These are phyloP conservation scores for Psilocybe mexicana DNA, from an alignment of 1,284 basidiomycete genomes.

Conservation along the genomic window DNA sequence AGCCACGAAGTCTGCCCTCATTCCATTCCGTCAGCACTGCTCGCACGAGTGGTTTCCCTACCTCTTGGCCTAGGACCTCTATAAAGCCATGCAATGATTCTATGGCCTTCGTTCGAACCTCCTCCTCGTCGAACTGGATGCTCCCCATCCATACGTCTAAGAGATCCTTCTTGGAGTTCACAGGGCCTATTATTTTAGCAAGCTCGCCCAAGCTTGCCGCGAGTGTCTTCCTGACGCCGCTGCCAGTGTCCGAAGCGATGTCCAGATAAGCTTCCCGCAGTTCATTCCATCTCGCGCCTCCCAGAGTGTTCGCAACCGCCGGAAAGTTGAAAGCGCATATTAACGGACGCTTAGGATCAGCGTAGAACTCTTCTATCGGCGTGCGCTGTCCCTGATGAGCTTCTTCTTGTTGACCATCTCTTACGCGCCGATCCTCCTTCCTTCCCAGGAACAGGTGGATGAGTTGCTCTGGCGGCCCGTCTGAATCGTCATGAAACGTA, in stretches of 20 bases:
- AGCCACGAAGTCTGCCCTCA: conserved; percentile 64
- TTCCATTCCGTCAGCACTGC: conserved; percentile 66
- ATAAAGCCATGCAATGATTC: conserved; percentile 67
- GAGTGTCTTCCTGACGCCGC: conserved; percentile 74
- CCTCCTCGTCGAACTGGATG: conserved; percentile 59
- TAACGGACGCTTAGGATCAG: conserved; percentile 73
- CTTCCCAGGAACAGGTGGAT: conserved; percentile 76
- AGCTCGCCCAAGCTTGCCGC: conserved; percentile 90
- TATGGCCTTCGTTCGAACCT: conserved; percentile 70
- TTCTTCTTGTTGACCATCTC: conserved; percentile 34
- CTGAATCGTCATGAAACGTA: conserved; percentile 73
- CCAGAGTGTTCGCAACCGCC: conserved; percentile 87
- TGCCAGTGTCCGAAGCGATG: conserved; percentile 58
- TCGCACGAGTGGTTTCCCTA: conserved; percentile 50
- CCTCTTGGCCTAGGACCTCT: conserved; percentile 50
- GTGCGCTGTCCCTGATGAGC: conserved; percentile 13
- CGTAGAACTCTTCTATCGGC: conserved; percentile 45
- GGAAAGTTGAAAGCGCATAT: conserved; percentile 96
- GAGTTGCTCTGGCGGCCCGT: conserved; percentile 79
- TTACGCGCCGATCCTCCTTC: conserved; percentile 40
- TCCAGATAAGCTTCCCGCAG: conserved; percentile 71
- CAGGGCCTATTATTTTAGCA: conserved; percentile 80
- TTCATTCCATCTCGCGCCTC: conserved; percentile 74
- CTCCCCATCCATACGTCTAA: conserved; percentile 72
- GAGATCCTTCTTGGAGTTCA: conserved; percentile 71